Evolutionary conservation across 106 monocot genomes (phyloP), one percentile per base, ranked within the genome.

Genomic region (Apostasia shenzhenica): DNA sequence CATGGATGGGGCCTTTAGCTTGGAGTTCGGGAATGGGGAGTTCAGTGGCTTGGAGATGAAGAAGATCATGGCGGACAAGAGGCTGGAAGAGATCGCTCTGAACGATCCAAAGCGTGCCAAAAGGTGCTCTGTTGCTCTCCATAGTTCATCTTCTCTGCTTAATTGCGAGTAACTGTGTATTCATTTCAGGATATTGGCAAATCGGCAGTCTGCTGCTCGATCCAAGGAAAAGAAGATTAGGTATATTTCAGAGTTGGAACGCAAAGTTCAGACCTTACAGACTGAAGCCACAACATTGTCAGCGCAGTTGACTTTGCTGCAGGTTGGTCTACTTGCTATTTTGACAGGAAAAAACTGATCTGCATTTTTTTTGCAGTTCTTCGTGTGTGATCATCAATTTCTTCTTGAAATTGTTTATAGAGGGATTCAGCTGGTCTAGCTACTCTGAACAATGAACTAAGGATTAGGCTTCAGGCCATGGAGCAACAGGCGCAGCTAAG

Each of bases 401-500:
- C 48, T 42, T 63, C 8, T 73, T 55, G 12, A 11, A 42, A 3
- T 7, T 71, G 14, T 48, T 65, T 76, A 12, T 73, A 91, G 90
- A 83, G 89, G 39, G 89, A 93, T 58, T 81, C 83, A 3, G 52
- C 81, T 48, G 88, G 86, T 12, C 78, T 93, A 61, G 75, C 74
- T 5, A 89, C 66, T 66, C 89, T 86, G 75, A 93, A 93, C 74
- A 93, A 80, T 75, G 93, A 89, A 72, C 54, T 93, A 70, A 86
- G 86, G 67, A 79, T 93, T 67, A 86, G 88, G 41, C 79, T 93
- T 67, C 93, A 84, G 55, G 82, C 88, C 71, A 89, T 93, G 93
- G 93, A 93, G 63, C 93, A 93, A 55, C 93, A 93, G 67, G 93
- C 88, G 48, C 81, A 83, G 13, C 71, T 93, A 43, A 81, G 88